Evolutionary conservation across 805 yeast genomes (phyloP).

Genomic region (Candida insectalens): DNA sequence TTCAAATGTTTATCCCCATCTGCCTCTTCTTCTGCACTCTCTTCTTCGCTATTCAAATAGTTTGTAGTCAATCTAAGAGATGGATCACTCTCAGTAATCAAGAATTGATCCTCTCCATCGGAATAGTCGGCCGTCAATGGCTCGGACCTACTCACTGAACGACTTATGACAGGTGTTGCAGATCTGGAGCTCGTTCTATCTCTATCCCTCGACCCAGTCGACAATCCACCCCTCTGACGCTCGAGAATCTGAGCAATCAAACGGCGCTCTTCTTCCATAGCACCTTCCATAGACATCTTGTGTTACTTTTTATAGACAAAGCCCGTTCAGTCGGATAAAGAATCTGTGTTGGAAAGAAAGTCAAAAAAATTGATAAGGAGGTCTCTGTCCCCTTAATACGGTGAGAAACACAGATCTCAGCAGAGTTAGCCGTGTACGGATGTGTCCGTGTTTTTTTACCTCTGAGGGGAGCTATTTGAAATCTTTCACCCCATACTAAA

Average conservation of each 20-base stretch:
- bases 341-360: no score
- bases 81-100: slow-evolving; percentile 66
- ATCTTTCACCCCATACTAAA: no score
- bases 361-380: no score
- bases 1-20: not conserved
- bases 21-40: not conserved
- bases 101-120: slow-evolving; percentile 33
- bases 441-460: no score
- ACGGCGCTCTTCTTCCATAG: slow-evolving; percentile 24
- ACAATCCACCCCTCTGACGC: slow-evolving; percentile 15
- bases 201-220: slow-evolving; percentile 14
- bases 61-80: slow-evolving; percentile 40
- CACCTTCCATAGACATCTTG: slow-evolving; percentile 25
- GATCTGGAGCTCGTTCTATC: slow-evolving; percentile 3
- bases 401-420: no score
- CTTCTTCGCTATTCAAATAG: not conserved
- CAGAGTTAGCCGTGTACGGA: no score
- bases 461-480: no score
- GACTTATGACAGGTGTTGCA: slow-evolving; percentile 3
- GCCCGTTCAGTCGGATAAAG: no score
- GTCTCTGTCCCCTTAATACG: no score
- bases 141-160: slow-evolving; percentile 15
- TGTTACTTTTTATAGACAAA: no score
- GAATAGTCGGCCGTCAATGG: slow-evolving; percentile 8
- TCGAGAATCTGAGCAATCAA: slow-evolving; percentile 21